Conservation (phyloP, 768 basidiomycete species). For the Chalciporus piperatus region DNA sequence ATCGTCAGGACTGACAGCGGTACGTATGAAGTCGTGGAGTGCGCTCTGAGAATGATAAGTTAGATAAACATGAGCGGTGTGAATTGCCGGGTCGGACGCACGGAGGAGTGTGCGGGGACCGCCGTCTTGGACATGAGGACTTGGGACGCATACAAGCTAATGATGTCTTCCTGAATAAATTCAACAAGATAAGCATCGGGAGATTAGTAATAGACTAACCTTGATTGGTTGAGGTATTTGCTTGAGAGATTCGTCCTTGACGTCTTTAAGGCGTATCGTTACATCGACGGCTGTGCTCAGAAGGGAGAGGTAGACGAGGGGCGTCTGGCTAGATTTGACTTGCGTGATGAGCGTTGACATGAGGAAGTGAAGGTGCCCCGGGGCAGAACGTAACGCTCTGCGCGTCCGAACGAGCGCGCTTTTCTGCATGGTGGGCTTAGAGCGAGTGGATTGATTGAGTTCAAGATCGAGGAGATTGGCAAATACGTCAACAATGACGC, state of each 20-base stretch:
- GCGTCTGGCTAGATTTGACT: constrained; percentile 47
- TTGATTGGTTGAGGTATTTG: constrained; percentile 47
- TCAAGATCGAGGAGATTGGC: constrained; percentile 59
- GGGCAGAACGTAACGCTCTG: constrained; percentile 66
- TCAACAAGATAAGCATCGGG: background rate
- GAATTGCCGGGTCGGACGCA: constrained; percentile 30
- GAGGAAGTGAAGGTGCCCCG: constrained; percentile 45
- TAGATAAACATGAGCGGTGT: constrained; percentile 3
- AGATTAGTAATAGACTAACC: constrained; percentile 27
- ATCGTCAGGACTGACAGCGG: constrained; percentile 48
- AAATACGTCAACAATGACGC: constrained; percentile 50
- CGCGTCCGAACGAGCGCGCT: constrained; percentile 60
- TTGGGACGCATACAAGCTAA: constrained; percentile 54
- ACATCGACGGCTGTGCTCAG: constrained; percentile 73
- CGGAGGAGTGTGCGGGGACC: constrained; percentile 58
- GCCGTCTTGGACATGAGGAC: constrained; percentile 67
- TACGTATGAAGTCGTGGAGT: constrained; percentile 59
- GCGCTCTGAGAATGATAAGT: constrained; percentile 38
- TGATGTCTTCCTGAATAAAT: constrained; percentile 48
- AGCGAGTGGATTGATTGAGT: constrained; percentile 47
- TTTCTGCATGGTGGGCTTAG: constrained; percentile 59
- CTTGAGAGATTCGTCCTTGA: constrained; percentile 41
- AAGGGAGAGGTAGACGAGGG: constrained; percentile 45
- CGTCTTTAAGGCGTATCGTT: constrained; percentile 59
- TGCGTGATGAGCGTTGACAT: constrained; percentile 52